A percentile compares a stretch with the other conserved stretches of the same genome.
These are phyloP conservation scores for Pseudonitzschia multistriata DNA, from an alignment of 108 stramenopile genomes.

Conservation along the genomic window DNA sequence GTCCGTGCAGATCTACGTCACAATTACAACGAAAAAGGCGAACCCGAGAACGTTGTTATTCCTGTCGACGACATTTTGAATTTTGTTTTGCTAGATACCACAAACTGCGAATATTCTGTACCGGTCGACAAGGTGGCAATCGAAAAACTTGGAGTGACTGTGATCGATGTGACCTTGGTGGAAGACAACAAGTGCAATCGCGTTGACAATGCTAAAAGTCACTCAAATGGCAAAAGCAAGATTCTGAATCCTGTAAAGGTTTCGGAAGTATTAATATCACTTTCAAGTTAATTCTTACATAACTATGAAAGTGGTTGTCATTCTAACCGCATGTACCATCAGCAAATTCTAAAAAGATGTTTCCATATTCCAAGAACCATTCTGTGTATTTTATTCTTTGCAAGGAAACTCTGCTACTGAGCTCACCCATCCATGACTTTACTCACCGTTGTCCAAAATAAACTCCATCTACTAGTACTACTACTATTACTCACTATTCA, in stretches of 20 bases:
- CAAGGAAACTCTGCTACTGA: too few species aligned
- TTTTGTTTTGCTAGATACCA: slow-evolving; percentile 36
- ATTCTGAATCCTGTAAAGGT: slow-evolving; percentile 29
- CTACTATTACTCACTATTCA: too few species aligned
- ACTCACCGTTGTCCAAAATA: too few species aligned
- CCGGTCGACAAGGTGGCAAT: slow-evolving; percentile 34
- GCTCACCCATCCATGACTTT: too few species aligned
- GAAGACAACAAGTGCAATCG: background rate
- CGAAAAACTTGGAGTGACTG: slow-evolving; percentile 18
- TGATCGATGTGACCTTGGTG: slow-evolving; percentile 29
- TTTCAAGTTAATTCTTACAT: background rate
- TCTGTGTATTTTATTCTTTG: too few species aligned
- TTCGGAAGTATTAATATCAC: slow-evolving; percentile 25
- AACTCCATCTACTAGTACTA: too few species aligned
- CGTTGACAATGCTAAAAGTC: background rate
- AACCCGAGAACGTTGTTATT: background rate
- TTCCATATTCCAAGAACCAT: too few species aligned
- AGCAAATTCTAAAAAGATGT: too few species aligned
- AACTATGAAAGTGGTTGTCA: background rate
- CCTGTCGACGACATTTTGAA: slow-evolving; percentile 26
- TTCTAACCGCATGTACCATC: too few species aligned
- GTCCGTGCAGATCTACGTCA: slow-evolving; percentile 11
- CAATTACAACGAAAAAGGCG: slow-evolving; percentile 2
- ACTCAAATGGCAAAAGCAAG: slow-evolving; percentile 10
- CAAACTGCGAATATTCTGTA: slow-evolving; percentile 32